A percentile compares a stretch with the other conserved stretches of the same genome.
Conservation (phyloP, 345 rosid genomes). For the Gossypium australe region DNA sequence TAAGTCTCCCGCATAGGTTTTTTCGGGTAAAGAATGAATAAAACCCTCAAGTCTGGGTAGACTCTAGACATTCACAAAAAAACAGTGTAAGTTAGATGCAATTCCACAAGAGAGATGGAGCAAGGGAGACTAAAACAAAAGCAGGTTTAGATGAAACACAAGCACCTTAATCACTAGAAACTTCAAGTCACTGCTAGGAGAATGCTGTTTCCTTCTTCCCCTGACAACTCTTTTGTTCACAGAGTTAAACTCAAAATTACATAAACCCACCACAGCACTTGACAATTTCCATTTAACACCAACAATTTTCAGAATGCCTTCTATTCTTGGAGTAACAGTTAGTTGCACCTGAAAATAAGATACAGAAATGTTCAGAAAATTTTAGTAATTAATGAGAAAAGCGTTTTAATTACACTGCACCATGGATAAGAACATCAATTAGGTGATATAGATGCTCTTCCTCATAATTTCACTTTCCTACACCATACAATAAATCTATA, state of each 20-base stretch:
- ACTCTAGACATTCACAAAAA: slow-evolving; percentile 38
- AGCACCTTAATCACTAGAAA: slow-evolving; percentile 84
- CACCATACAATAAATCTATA: background rate
- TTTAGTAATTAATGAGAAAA: background rate
- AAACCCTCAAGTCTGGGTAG: slow-evolving; percentile 87
- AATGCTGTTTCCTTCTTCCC: slow-evolving; percentile 50
- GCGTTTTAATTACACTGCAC: background rate
- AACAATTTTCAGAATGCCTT: slow-evolving; percentile 78
- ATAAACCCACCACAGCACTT: slow-evolving; percentile 67
- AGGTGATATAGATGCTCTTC: background rate
- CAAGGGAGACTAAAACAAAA: background rate
- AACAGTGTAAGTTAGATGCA: background rate
- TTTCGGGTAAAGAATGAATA: slow-evolving; percentile 55
- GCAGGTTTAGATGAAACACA: slow-evolving; percentile 1
- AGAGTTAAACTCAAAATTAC: slow-evolving; percentile 49
- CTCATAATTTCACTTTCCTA: slow-evolving; percentile 1
- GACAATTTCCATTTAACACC: slow-evolving; percentile 93
- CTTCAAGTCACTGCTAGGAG: slow-evolving; percentile 51
- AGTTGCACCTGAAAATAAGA: slow-evolving; percentile 63
- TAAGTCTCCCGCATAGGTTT: slow-evolving; percentile 73
- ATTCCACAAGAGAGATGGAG: background rate
- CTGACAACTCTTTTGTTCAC: slow-evolving; percentile 41
- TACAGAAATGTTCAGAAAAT: slow-evolving; percentile 2
- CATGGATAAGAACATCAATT: slow-evolving; percentile 15
- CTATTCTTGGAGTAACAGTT: slow-evolving; percentile 71